Base-by-base conservation (phyloP, 208 protist genomes). In the Phytomonas sp. region DNA sequence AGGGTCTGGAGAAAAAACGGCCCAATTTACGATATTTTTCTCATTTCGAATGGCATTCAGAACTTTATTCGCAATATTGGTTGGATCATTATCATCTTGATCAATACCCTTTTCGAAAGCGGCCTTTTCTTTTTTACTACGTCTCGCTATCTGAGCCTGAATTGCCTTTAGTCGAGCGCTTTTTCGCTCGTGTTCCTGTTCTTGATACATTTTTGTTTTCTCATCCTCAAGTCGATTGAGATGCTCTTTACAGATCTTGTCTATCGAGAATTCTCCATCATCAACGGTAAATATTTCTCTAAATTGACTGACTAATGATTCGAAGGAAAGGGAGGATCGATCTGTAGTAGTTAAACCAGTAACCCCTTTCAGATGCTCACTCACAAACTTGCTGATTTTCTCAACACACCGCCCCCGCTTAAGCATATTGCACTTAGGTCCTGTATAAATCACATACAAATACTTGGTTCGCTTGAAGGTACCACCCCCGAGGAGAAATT, bases 401-500 rank as follows among this genome's bases (percentile, higher is more conserved):
- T 67, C 84, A 63, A 93, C 83, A 63, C 82, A 75, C 73, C 83
- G 77, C 0, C 85, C 90, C 59, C 86, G 85, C 74, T 93, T 93
- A 29, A 95, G 84, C 59, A 92, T 75, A 42, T 82, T 49, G 66
- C 86, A 92, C 26, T 87, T 73, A 7, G 79, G 81, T 12, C 90
- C 87, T 36, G 88, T 85, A 67, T 86, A 93, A 60, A 91, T 81
- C 14, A 95, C 77, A 65, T 87, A 89, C 34, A 93, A 79, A 31
- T 87, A 92, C 78, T 95, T 95, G 71, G 90, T 92, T 19, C 90
- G 84, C 79, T 88, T 90, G 76, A 95, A 95, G 32, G 86, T 93
- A 52, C 90, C 90, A 14, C 66, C 85, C 31, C 90, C 90, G 29
- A 95, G 77, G 40, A 88, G 87, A 40, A 95, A 89, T 63, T 91